A percentile compares a stretch with the other conserved stretches of the same genome.
Evolutionary conservation across 2,329 filamentous ascomycete species (phyloP).

Genomic region (Colletotrichum incanum): DNA sequence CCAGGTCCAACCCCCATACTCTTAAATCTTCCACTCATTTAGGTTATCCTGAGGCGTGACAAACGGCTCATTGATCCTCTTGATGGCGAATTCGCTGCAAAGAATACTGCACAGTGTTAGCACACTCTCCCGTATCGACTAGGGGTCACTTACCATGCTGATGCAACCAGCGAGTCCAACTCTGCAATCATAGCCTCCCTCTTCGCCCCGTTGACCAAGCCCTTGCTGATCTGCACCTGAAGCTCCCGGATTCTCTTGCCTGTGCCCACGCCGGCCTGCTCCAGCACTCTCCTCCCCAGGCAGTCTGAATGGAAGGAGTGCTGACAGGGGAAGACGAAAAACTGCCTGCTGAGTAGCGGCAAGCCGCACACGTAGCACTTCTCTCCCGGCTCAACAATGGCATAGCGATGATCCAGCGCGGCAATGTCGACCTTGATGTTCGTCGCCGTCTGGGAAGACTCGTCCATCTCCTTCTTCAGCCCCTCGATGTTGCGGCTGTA

Average conservation of each 20-base stretch:
- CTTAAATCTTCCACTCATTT: constrained; percentile 83
- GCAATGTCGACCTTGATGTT: constrained; percentile 94
- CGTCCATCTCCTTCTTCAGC: constrained; percentile 95
- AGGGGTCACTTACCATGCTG: constrained; percentile 78
- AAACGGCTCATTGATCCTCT: constrained; percentile 94
- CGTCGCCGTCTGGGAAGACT: constrained; percentile 87
- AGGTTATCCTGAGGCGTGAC: constrained; percentile 80
- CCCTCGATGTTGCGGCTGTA: constrained; percentile 93
- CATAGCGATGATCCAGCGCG: constrained; percentile 88
- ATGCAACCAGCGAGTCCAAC: constrained; percentile 91
- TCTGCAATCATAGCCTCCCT: constrained; percentile 89
- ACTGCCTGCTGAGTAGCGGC: constrained; percentile 89
- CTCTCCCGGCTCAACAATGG: constrained; percentile 96
- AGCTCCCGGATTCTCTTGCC: constrained; percentile 87
- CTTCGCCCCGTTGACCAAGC: constrained; percentile 77
- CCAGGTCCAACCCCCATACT: not conserved
- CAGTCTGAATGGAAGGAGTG: constrained; percentile 98
- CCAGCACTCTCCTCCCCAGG: constrained; percentile 86
- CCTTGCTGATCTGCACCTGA: constrained; percentile 86
- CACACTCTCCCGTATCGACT: not conserved
- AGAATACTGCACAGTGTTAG: constrained; percentile 76
- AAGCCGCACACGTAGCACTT: constrained; percentile 91
- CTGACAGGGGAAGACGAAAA: constrained; percentile 99
- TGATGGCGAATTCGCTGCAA: constrained; percentile 95
- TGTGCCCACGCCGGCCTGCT: constrained; percentile 83